Conservation (phyloP, 2,329 filamentous ascomycete genomes). For the Periconia sp. region DNA sequence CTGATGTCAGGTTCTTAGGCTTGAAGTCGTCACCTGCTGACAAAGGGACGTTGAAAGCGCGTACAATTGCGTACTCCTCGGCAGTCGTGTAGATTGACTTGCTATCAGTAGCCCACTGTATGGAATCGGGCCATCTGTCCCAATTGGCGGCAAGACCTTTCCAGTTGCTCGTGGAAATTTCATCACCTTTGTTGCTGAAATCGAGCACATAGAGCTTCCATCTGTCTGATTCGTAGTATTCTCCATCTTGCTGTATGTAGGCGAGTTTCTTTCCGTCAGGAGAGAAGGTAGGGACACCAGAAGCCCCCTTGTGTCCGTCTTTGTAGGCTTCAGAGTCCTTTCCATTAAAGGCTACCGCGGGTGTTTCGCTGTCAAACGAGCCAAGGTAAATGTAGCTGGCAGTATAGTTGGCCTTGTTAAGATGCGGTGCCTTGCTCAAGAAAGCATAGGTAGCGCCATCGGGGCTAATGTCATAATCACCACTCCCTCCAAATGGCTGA, state of each 20-base stretch:
- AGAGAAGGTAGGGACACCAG: slow-evolving; percentile 73
- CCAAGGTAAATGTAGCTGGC: slow-evolving; percentile 82
- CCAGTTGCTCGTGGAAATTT: slow-evolving; percentile 35
- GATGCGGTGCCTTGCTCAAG: slow-evolving; percentile 74
- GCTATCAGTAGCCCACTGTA: slow-evolving; percentile 40
- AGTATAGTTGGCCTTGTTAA: slow-evolving; percentile 76
- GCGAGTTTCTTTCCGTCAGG: slow-evolving; percentile 72
- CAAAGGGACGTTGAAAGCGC: slow-evolving; percentile 68
- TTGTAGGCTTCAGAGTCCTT: slow-evolving; percentile 30
- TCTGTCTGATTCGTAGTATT: slow-evolving; percentile 80
- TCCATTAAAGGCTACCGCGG: slow-evolving; percentile 40
- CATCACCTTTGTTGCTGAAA: slow-evolving; percentile 24
- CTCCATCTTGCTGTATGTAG: slow-evolving; percentile 75
- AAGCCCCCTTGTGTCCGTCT: slow-evolving; percentile 66
- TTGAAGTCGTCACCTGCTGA: slow-evolving; percentile 58
- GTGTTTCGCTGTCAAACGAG: slow-evolving; percentile 65
- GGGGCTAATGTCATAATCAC: slow-evolving; percentile 76
- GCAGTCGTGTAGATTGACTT: slow-evolving; percentile 39
- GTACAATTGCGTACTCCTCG: slow-evolving; percentile 41
- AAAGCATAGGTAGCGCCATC: slow-evolving; percentile 68
- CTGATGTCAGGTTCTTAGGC: slow-evolving; percentile 52
- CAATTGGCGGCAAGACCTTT: slow-evolving; percentile 34
- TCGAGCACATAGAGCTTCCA: slow-evolving; percentile 54
- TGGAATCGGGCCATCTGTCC: slow-evolving; percentile 34
- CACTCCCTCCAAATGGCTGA: slow-evolving; percentile 76